Conservation (phyloP, 2,329 filamentous ascomycete species). For the Sporothrix curviconia region DNA sequence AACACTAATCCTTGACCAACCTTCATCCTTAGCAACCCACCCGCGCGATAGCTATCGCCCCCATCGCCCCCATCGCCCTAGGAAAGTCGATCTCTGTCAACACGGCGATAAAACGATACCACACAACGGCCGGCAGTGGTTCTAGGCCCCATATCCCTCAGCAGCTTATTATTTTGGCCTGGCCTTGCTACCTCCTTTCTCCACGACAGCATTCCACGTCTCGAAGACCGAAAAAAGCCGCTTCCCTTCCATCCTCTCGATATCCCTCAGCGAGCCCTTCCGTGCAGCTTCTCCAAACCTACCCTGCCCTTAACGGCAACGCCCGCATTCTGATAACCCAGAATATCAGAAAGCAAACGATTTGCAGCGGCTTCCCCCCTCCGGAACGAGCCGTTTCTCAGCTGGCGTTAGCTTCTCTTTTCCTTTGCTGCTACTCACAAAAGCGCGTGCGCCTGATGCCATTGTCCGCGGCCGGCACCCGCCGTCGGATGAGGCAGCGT, state of each 20-base stretch:
- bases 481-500: slow-evolving; percentile 9
- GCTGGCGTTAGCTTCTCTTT: not conserved
- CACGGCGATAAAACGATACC: not conserved
- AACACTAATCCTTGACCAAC: too few relatives aligned
- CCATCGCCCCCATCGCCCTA: too few relatives aligned
- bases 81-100: not conserved
- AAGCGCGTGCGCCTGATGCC: slow-evolving; percentile 10
- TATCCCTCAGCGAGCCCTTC: not conserved
- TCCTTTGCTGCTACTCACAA: not conserved
- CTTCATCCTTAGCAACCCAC: not conserved
- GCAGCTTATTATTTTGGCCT: not conserved
- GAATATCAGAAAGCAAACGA: not conserved
- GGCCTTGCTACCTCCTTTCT: not conserved
- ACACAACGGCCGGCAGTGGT: not conserved
- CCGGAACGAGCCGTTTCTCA: not conserved
- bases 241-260: not conserved
- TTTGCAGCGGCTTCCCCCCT: too few relatives aligned
- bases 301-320: too few relatives aligned
- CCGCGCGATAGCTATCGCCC: not conserved
- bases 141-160: not conserved
- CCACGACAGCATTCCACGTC: not conserved
- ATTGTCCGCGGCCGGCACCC: slow-evolving; percentile 10
- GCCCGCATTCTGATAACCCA: not conserved
- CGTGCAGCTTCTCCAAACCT: too few relatives aligned
- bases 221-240: not conserved